Percentiles rank a stretch among this genome's conserved stretches.
Evolutionary conservation across 768 basidiomycete species (phyloP).

Genomic region (Boletus edulis): DNA sequence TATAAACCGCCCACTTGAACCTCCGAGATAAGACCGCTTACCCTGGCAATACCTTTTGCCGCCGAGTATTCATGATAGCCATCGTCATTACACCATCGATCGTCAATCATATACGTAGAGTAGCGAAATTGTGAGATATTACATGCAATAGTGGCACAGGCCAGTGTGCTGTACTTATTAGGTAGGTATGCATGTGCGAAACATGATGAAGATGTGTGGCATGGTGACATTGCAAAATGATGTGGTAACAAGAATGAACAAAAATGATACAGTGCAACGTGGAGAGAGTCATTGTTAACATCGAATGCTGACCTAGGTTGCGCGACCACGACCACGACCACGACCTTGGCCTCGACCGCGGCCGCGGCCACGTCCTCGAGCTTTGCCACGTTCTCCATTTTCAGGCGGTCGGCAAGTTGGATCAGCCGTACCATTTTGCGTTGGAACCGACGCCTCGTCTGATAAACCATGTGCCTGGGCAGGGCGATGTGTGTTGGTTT

Average conservation of each 20-base stretch:
- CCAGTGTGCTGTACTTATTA: slow-evolving; percentile 9
- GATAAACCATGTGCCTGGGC: not conserved
- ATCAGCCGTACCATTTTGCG: slow-evolving; percentile 10
- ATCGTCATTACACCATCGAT: slow-evolving; percentile 14
- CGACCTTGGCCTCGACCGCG: slow-evolving; percentile 37
- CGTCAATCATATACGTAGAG: slow-evolving; percentile 9
- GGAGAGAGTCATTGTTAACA: slow-evolving; percentile 2
- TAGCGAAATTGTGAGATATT: slow-evolving; percentile 15
- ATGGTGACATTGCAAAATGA: slow-evolving; percentile 17
- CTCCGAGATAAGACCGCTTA: slow-evolving; percentile 13
- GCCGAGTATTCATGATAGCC: not conserved
- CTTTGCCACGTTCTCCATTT: slow-evolving; percentile 35
- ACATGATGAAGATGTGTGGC: slow-evolving; percentile 20
- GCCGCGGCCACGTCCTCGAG: slow-evolving; percentile 40
- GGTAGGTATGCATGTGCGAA: slow-evolving; percentile 21
- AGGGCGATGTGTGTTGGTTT: not conserved
- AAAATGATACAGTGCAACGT: slow-evolving; percentile 20
- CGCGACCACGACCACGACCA: slow-evolving; percentile 36
- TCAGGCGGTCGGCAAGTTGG: slow-evolving; percentile 7
- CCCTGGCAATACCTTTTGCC: not conserved
- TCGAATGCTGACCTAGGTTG: slow-evolving; percentile 19
- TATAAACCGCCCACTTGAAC: slow-evolving; percentile 8
- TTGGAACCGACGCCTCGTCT: slow-evolving; percentile 3
- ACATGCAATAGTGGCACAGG: slow-evolving; percentile 12
- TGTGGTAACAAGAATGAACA: slow-evolving; percentile 21